Evolutionary conservation across 768 basidiomycete genomes (phyloP).

Genomic region (Amanita subjunquillea): DNA sequence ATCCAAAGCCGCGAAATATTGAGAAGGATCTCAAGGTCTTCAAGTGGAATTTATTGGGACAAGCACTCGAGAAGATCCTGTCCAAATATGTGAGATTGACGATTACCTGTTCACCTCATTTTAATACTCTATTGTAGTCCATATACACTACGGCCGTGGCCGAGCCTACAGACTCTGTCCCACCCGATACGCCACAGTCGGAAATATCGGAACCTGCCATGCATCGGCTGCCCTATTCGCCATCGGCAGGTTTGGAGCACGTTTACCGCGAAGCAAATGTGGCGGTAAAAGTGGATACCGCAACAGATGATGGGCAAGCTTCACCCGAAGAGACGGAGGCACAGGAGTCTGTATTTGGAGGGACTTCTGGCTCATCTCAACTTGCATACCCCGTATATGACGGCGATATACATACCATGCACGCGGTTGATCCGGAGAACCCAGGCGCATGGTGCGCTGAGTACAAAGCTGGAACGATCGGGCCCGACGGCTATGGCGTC

Average conservation of each 20-base stretch:
- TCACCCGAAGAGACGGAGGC: conserved; percentile 1
- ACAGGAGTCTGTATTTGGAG: neutral
- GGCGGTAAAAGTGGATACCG: neutral
- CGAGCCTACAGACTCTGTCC: neutral
- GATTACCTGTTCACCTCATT: neutral
- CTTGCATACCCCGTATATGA: conserved; percentile 3
- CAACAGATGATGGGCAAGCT: neutral
- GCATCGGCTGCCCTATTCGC: conserved; percentile 1
- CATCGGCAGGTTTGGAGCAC: conserved; percentile 2
- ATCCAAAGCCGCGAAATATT: conserved; percentile 91
- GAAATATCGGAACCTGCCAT: conserved; percentile 1
- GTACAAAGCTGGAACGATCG: neutral
- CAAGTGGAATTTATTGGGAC: conserved; percentile 59
- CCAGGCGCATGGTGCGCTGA: conserved; percentile 1
- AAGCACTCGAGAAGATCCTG: conserved; percentile 70
- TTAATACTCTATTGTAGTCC: conserved; percentile 1
- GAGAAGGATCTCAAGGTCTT: conserved; percentile 95
- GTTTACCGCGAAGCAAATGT: neutral
- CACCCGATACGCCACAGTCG: neutral
- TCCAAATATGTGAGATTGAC: conserved; percentile 64
- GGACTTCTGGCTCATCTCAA: neutral
- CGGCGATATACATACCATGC: neutral
- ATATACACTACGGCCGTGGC: conserved; percentile 2
- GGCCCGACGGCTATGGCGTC: neutral
- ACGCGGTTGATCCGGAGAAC: neutral